Evolutionary conservation across 179 eudicot genomes (phyloP).

Genomic region (Spinacia oleracea): DNA sequence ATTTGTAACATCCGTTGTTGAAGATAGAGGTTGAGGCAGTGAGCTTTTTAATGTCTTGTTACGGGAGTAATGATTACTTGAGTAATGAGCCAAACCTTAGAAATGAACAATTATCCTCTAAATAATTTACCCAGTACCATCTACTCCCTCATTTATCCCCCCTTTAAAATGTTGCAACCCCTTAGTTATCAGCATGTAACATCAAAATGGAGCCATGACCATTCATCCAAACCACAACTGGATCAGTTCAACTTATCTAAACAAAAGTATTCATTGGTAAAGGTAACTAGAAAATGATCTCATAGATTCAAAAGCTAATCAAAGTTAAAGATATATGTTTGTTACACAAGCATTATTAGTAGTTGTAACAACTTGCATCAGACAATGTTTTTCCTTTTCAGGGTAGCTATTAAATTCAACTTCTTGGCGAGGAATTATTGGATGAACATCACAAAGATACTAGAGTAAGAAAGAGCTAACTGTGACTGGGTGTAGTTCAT

Average conservation of each 20-base stretch:
- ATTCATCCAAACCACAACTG: neutral
- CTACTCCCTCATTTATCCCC: too few species aligned
- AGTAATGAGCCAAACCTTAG: too few species aligned
- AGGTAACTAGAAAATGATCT: neutral
- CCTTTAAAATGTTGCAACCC: too few species aligned
- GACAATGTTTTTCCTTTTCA: neutral
- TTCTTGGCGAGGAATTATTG: neutral
- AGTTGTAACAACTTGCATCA: neutral
- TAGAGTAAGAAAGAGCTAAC: neutral
- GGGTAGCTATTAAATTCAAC: neutral
- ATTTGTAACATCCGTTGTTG: too few species aligned
- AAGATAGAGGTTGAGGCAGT: too few species aligned
- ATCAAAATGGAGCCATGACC: neutral
- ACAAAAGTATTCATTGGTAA: neutral
- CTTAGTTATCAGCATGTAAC: neutral
- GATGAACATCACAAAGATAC: neutral
- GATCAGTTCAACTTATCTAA: neutral
- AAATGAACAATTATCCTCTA: too few species aligned
- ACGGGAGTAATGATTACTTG: too few species aligned
- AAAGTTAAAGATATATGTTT: too few species aligned
- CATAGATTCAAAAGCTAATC: too few species aligned
- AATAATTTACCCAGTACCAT: too few species aligned
- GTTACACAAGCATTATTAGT: neutral
- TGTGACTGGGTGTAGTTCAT: neutral
- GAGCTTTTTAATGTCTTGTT: too few species aligned